Evolutionary conservation across 495 filamentous ascomycete species (phyloP).

Genomic region (Talaromyces liani): DNA sequence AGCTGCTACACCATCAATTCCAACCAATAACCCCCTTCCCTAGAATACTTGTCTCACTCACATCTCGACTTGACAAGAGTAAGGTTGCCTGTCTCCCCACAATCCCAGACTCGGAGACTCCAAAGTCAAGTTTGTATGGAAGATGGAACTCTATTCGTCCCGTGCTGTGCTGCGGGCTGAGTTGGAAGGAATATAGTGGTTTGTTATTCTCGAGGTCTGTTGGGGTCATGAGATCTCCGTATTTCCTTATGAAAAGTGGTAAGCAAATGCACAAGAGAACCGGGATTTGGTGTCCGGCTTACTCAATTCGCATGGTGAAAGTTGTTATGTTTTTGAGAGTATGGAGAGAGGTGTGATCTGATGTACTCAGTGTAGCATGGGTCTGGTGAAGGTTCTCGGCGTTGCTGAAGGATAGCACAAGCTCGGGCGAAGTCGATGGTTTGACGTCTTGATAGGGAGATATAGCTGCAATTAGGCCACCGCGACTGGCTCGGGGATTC

Average conservation of each 20-base stretch:
- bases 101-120: conserved; percentile 33
- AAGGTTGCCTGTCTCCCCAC: conserved; percentile 32
- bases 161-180: neutral
- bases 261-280: neutral
- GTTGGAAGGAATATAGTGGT: neutral
- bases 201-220: neutral
- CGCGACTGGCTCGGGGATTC: neutral
- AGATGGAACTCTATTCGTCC: conserved; percentile 40
- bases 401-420: neutral
- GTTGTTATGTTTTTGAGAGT: neutral
- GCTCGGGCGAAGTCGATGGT: neutral
- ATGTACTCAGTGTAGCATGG: neutral
- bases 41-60: conserved; percentile 6
- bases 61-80: conserved; percentile 16
- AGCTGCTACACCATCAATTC: conserved; percentile 18
- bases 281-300: neutral
- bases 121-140: conserved; percentile 52
- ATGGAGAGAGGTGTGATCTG: neutral
- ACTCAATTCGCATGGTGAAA: conserved; percentile 1
- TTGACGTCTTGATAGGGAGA: neutral
- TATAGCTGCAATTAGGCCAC: neutral
- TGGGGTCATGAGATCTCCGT: neutral
- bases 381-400: neutral
- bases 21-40: conserved; percentile 33
- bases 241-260: neutral